A percentile compares a stretch with the other conserved stretches of the same genome.
These are phyloP conservation scores for Margaritispora aquatica DNA, from an alignment of 495 filamentous ascomycete species.

Conservation along the genomic window DNA sequence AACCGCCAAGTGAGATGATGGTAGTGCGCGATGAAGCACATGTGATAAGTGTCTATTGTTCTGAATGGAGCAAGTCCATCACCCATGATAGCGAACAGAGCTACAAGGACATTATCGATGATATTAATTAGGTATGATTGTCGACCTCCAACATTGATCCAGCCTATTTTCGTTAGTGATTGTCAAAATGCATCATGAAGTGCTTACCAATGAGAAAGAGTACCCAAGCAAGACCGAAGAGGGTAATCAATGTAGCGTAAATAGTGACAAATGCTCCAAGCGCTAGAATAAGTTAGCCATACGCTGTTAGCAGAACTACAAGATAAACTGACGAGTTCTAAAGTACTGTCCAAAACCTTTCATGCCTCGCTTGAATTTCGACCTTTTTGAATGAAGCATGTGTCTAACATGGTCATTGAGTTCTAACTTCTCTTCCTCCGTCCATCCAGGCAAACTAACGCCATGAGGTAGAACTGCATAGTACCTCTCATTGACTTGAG, in stretches of 20 bases:
- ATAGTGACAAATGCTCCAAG: slow-evolving; percentile 71
- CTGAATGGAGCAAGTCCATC: slow-evolving; percentile 73
- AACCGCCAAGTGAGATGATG: slow-evolving; percentile 67
- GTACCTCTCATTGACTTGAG: slow-evolving; percentile 33
- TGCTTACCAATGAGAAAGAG: slow-evolving; percentile 62
- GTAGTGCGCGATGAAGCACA: slow-evolving; percentile 35
- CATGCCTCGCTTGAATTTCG: slow-evolving; percentile 68
- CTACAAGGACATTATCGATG: slow-evolving; percentile 73
- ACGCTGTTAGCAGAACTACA: neutral
- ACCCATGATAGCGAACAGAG: slow-evolving; percentile 70
- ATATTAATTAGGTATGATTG: slow-evolving; percentile 66
- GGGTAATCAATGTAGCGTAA: slow-evolving; percentile 73
- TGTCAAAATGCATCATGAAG: slow-evolving; percentile 8
- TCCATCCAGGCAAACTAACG: slow-evolving; percentile 61
- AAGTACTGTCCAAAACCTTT: slow-evolving; percentile 71
- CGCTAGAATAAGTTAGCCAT: slow-evolving; percentile 26
- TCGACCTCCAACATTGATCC: slow-evolving; percentile 72
- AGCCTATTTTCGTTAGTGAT: slow-evolving; percentile 32
- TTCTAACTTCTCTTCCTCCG: slow-evolving; percentile 57
- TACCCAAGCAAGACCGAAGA: slow-evolving; percentile 79
- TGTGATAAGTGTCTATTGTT: slow-evolving; percentile 71
- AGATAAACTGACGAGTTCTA: slow-evolving; percentile 39
- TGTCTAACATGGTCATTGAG: slow-evolving; percentile 78
- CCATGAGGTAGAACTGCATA: slow-evolving; percentile 61
- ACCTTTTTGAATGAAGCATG: slow-evolving; percentile 70